phyloP scores from a whole-genome alignment of 176 grass and related monocot genomes.

The Rhipidocladum racemiflorum region DNA sequence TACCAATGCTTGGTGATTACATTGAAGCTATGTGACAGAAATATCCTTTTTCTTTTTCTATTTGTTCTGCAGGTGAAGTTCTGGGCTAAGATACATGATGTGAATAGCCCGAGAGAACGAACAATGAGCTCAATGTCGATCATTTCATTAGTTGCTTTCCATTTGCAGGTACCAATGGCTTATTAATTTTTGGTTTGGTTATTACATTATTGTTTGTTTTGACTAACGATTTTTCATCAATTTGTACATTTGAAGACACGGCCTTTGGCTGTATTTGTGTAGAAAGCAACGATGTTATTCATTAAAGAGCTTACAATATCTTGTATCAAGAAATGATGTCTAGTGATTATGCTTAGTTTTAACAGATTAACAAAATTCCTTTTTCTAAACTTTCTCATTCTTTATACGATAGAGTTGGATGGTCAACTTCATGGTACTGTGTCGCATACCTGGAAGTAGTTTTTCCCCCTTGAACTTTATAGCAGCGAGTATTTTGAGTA shows the following conservation, averaged over 20 bases:
- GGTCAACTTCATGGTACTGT: neutral
- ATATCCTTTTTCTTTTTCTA: neutral
- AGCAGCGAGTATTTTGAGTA: neutral
- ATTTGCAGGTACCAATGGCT: conserved; percentile 71
- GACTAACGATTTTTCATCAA: neutral
- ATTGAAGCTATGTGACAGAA: conserved; percentile 1
- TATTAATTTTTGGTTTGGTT: conserved; percentile 21
- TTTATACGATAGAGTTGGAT: neutral
- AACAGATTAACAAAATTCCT: neutral
- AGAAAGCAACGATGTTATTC: neutral
- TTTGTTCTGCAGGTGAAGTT: conserved; percentile 61
- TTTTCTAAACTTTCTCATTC: neutral
- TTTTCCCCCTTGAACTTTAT: conserved; percentile 11
- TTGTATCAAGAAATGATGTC: neutral
- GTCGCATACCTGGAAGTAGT: neutral
- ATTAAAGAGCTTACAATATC: neutral
- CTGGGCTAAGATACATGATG: conserved; percentile 75
- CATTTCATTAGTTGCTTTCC: conserved; percentile 87
- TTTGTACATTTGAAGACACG: neutral
- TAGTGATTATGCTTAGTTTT: neutral
- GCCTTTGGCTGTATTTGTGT: neutral
- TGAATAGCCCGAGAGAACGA: conserved; percentile 73
- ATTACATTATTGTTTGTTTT: conserved; percentile 20
- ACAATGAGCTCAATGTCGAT: conserved; percentile 96
- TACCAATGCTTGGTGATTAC: conserved; percentile 10